Conservation (phyloP, 1,284 basidiomycete species). For the Cryptococcus floricola region DNA sequence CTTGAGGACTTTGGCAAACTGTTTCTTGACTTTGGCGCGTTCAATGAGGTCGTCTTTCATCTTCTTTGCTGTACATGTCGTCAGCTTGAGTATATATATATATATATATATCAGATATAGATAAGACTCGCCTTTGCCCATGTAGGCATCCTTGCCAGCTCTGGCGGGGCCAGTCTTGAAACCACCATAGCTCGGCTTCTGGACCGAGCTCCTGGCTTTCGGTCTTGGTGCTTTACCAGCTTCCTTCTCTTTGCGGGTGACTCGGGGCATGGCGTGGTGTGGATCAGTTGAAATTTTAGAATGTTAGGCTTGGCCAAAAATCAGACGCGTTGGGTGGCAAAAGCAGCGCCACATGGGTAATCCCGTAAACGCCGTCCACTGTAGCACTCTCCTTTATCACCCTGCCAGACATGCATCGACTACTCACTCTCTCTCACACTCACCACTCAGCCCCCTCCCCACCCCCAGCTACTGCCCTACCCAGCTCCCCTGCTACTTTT, state of each 20-base stretch:
- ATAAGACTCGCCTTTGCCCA: constrained; percentile 46
- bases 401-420: background rate
- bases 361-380: background rate
- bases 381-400: background rate
- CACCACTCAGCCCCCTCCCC: constrained; percentile 9
- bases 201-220: constrained; percentile 4
- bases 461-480: background rate
- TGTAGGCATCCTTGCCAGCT: constrained; percentile 47
- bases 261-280: constrained; percentile 28
- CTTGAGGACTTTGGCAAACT: constrained; percentile 52
- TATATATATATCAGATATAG: background rate
- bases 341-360: background rate
- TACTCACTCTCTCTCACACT: constrained; percentile 7
- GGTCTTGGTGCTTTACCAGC: constrained; percentile 19
- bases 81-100: background rate
- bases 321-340: background rate
- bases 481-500: constrained; percentile 9
- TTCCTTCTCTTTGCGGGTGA: constrained; percentile 41
- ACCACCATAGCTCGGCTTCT: constrained; percentile 17
- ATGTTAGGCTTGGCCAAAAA: too few species aligned
- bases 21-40: constrained; percentile 54
- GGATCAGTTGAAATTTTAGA: background rate
- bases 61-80: constrained; percentile 47
- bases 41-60: constrained; percentile 54
- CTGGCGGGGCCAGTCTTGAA: constrained; percentile 47